These are phyloP conservation scores for Amylostereum areolatum DNA, from an alignment of 1,284 basidiomycete species.

Conservation along the genomic window DNA sequence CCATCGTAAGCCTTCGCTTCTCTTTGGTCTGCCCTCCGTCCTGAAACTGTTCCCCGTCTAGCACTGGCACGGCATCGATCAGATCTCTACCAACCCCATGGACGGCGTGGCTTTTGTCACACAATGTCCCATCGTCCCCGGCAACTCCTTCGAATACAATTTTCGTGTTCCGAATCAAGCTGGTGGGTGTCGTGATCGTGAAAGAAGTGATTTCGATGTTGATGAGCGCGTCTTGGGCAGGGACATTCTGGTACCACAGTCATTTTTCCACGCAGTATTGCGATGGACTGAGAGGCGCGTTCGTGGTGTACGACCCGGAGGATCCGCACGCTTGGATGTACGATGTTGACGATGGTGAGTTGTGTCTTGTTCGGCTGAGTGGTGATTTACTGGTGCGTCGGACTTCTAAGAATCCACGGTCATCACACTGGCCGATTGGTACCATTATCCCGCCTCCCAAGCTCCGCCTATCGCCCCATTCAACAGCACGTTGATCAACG, in stretches of 20 bases:
- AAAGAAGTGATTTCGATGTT: too few species aligned
- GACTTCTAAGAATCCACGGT: not conserved
- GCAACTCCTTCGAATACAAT: conserved; percentile 18
- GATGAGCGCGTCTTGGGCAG: not conserved
- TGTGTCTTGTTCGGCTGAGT: not conserved
- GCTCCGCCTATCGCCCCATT: not conserved
- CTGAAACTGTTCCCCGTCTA: not conserved
- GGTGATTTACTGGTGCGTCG: not conserved
- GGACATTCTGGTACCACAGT: not conserved
- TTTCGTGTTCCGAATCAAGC: conserved; percentile 6
- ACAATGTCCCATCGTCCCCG: not conserved
- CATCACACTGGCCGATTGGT: not conserved
- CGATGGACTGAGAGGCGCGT: conserved; percentile 19
- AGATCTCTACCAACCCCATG: not conserved
- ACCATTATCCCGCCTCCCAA: not conserved
- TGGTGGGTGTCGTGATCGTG: conserved; percentile 22
- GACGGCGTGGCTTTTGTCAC: not conserved
- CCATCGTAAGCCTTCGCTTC: conserved; percentile 17
- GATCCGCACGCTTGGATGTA: conserved; percentile 26
- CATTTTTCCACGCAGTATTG: not conserved
- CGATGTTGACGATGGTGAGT: not conserved
- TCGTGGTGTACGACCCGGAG: conserved; percentile 28
- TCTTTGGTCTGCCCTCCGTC: not conserved
- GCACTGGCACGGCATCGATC: not conserved
- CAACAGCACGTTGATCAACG: not conserved